Evolutionary conservation across 176 grass and related monocot genomes (phyloP), one percentile per base, ranked within the genome.

Genomic region (Carex parvula): DNA sequence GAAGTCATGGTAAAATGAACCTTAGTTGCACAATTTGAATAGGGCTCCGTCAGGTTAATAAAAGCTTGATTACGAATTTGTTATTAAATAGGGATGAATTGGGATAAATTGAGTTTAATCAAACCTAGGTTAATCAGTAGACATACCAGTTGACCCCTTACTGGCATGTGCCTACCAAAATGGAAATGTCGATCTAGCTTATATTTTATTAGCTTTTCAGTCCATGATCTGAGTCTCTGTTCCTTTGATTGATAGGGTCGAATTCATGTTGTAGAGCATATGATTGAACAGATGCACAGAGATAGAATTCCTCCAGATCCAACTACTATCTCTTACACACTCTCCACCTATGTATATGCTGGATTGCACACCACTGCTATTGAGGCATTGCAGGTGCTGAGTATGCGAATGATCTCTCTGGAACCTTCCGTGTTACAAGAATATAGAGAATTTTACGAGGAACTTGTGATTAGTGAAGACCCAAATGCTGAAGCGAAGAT

Each of bases 391-490:
- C 95, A 88, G 56, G 92, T 98, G 42, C 83, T 98, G 22, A 88
- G 93, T 77, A 42, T 93, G 88, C 90, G 91, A 84, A 90, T 92
- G 93, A 87, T 98, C 79, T 93, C 92, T 33, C 70, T 90, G 58
- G 86, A 93, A 21, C 61, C 54, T 16, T 79, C 61, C 71, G 20
- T 85, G 62, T 82, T 90, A 79, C 67, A 86, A 81, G 84, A 92
- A 81, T 89, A 89, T 79, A 85, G 76, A 79, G 83, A 55, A 79
- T 3, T 32, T 71, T 90, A 89, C 59, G 91, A 95, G 79, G 88
- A 98, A 83, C 70, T 98, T 79, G 86, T 98, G 64, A 82, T 89
- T 70, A 86, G 82, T 60, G 95, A 95, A 91, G 95, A 93, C n/a
- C 82, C 79, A 62, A 85, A 91, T 64, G 80, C 87, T 42, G 93